These are phyloP conservation scores for Nematocida ausubeli DNA, from an alignment of 371 early-diverging fungal genomes.

Conservation along the genomic window DNA sequence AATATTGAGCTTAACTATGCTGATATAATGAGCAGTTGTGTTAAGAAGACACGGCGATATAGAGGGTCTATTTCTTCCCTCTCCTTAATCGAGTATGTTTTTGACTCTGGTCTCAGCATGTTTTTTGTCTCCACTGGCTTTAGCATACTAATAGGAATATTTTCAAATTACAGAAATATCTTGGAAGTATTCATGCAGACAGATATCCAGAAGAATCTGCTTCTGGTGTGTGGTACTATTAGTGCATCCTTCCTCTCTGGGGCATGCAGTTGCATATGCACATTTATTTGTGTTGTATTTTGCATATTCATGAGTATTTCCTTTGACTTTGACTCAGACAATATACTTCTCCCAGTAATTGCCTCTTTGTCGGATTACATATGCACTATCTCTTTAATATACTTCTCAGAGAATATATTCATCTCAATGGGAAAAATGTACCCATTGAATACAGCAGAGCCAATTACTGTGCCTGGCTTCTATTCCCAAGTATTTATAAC, in stretches of 20 bases:
- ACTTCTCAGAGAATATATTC: conserved; percentile 50
- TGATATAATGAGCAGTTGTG: conserved; percentile 49
- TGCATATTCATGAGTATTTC: conserved; percentile 51
- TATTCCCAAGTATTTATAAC: conserved; percentile 14
- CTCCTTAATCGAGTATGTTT: conserved; percentile 49
- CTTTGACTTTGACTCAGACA: conserved; percentile 63
- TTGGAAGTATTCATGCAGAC: not conserved
- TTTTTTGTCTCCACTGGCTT: conserved; percentile 59
- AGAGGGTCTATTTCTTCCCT: not conserved
- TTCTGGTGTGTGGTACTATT: conserved; percentile 23
- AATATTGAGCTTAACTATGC: conserved; percentile 67
- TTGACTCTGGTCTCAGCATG: conserved; percentile 63
- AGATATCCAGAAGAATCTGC: not conserved
- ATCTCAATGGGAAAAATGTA: not conserved
- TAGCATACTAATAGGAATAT: conserved; percentile 62
- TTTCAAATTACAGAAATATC: conserved; percentile 45
- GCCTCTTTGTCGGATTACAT: conserved; percentile 63
- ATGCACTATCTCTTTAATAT: conserved; percentile 45
- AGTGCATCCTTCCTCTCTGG: conserved; percentile 57
- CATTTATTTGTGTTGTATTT: conserved; percentile 57
- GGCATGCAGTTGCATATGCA: conserved; percentile 56
- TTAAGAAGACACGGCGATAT: not conserved
- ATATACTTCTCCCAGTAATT: conserved; percentile 65
- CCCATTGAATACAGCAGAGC: not conserved
- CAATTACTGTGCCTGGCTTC: not conserved